Conservation (phyloP, 2,329 filamentous ascomycete genomes). For the Exophiala calicioides region DNA sequence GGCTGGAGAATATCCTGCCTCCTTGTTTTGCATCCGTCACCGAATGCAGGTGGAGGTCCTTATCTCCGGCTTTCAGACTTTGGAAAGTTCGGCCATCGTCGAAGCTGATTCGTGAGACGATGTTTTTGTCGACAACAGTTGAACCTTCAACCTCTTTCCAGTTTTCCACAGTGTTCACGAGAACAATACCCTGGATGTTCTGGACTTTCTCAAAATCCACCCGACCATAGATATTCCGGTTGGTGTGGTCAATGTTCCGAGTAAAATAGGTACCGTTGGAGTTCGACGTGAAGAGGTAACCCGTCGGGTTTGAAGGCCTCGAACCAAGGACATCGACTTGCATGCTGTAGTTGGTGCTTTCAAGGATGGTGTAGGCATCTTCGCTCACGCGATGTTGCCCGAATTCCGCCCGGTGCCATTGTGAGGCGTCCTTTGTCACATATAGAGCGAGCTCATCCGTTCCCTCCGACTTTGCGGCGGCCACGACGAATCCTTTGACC, state of each 20-base stretch:
- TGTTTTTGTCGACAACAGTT: slow-evolving; percentile 59
- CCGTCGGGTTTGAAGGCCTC: slow-evolving; percentile 68
- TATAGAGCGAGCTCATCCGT: slow-evolving; percentile 92
- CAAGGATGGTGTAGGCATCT: slow-evolving; percentile 85
- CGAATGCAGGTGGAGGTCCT: slow-evolving; percentile 82
- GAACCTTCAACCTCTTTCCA: slow-evolving; percentile 68
- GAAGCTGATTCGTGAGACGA: slow-evolving; percentile 84
- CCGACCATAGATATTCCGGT: slow-evolving; percentile 71
- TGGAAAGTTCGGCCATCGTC: slow-evolving; percentile 91
- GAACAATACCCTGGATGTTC: slow-evolving; percentile 85
- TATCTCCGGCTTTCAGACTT: slow-evolving; percentile 65
- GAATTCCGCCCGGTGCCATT: slow-evolving; percentile 92
- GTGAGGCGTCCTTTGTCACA: slow-evolving; percentile 77
- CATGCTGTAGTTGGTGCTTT: slow-evolving; percentile 97
- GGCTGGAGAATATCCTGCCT: slow-evolving; percentile 88
- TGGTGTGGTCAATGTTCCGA: slow-evolving; percentile 87
- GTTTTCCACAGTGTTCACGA: slow-evolving; percentile 89
- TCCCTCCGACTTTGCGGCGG: slow-evolving; percentile 73
- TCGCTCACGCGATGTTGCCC: slow-evolving; percentile 81
- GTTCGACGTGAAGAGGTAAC: slow-evolving; percentile 90
- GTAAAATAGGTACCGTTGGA: slow-evolving; percentile 97
- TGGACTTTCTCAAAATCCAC: slow-evolving; percentile 96
- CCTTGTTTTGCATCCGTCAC: slow-evolving; percentile 81
- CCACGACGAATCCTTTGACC: slow-evolving; percentile 84
- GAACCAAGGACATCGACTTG: slow-evolving; percentile 88